These are phyloP conservation scores for Zizania palustris DNA, from an alignment of 202 grass and related monocot species.

Conservation along the genomic window DNA sequence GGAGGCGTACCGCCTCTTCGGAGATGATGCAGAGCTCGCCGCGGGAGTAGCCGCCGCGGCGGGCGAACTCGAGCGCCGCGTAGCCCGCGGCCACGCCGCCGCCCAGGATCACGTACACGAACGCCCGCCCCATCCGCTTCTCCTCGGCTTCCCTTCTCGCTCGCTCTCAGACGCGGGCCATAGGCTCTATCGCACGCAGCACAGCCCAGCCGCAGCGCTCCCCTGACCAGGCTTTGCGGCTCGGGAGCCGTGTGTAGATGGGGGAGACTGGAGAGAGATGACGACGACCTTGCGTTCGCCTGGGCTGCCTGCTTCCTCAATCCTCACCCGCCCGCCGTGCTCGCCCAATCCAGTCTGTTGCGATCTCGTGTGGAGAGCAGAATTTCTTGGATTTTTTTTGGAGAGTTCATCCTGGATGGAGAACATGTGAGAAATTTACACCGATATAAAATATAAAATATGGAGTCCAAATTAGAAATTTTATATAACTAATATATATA, in stretches of 20 bases:
- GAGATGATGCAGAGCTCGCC: conserved; percentile 98
- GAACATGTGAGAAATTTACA: no score
- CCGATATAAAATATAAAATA: no score
- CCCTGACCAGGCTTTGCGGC: neutral
- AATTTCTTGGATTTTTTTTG: neutral
- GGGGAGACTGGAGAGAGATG: no score
- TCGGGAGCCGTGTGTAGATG: neutral
- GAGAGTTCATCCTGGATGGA: neutral
- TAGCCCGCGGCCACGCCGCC: conserved; percentile 95
- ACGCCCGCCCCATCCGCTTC: conserved; percentile 64
- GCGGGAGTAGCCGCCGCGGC: conserved; percentile 45
- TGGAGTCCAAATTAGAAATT: no score
- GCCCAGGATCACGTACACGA: conserved; percentile 78
- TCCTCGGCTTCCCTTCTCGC: neutral
- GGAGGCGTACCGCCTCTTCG: conserved; percentile 50
- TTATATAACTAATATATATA: no score
- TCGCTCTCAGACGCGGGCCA: conserved; percentile 46
- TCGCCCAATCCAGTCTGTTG: conserved; percentile 31
- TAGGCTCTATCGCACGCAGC: conserved; percentile 26
- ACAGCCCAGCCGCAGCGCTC: neutral
- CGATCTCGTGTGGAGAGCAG: conserved; percentile 7
- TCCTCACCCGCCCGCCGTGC: no score
- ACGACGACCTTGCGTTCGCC: neutral
- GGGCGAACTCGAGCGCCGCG: conserved; percentile 86
- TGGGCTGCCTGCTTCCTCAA: conserved; percentile 31